Conservation (phyloP, 208 protist species). For the Trypanosoma boissoni region DNA sequence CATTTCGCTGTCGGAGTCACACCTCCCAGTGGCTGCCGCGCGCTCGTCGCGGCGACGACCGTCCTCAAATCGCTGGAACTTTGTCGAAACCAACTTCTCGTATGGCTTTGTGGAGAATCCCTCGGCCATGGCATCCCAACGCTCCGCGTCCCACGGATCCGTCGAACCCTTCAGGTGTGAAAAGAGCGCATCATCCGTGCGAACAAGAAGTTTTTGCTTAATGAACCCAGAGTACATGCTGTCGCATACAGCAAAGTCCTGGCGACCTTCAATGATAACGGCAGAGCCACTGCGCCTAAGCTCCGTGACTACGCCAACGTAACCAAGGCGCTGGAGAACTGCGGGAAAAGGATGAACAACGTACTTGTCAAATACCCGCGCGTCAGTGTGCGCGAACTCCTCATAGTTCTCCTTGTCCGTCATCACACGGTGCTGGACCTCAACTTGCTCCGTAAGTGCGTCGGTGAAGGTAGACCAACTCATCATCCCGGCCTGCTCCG, state of each 20-base stretch:
- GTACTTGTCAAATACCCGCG: constrained; percentile 72
- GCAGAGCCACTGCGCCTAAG: constrained; percentile 54
- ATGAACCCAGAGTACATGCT: constrained; percentile 51
- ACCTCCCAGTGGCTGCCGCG: not conserved
- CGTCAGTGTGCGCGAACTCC: constrained; percentile 30
- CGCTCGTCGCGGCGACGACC: constrained; percentile 30
- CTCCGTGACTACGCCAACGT: constrained; percentile 43
- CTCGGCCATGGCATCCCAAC: constrained; percentile 41
- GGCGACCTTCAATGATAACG: constrained; percentile 54
- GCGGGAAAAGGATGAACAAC: constrained; percentile 58
- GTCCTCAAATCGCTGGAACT: constrained; percentile 64
- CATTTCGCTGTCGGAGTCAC: not conserved
- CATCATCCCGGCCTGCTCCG: constrained; percentile 56
- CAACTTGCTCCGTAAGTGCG: constrained; percentile 68
- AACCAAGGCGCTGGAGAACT: constrained; percentile 48
- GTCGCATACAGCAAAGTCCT: constrained; percentile 74
- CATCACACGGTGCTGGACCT: constrained; percentile 56
- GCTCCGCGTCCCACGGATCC: constrained; percentile 22
- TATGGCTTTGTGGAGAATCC: constrained; percentile 33
- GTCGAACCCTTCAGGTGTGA: constrained; percentile 16
- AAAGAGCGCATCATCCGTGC: constrained; percentile 38
- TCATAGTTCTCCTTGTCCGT: constrained; percentile 42
- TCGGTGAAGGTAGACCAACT: constrained; percentile 67
- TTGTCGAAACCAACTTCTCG: constrained; percentile 26
- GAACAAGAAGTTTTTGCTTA: constrained; percentile 53